Percentiles rank a stretch among this genome's conserved stretches.
These are phyloP conservation scores for Podospora pseudoanserina DNA, from an alignment of 495 filamentous ascomycete genomes.

Conservation along the genomic window DNA sequence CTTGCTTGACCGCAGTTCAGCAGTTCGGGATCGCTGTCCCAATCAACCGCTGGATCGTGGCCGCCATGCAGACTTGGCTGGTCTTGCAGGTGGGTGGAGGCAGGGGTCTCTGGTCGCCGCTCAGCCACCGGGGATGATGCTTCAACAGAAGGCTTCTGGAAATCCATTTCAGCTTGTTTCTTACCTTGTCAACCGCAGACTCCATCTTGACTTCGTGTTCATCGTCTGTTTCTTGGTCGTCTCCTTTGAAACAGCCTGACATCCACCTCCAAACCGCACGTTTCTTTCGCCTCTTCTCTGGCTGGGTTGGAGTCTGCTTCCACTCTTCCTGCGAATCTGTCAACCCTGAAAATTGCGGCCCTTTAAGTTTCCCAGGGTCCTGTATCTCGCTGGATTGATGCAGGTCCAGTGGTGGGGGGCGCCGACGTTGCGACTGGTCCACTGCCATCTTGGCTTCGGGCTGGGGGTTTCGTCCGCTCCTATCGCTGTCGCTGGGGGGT, in stretches of 20 bases:
- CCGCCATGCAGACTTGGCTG: not conserved
- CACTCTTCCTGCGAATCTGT: not conserved
- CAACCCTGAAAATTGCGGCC: not conserved
- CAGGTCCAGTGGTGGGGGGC: not conserved
- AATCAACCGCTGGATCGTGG: not conserved
- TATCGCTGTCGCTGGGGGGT: not conserved
- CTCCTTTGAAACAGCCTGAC: not conserved
- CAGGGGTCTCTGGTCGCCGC: too few relatives aligned
- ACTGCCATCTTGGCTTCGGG: constrained; percentile 17
- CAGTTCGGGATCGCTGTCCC: not conserved
- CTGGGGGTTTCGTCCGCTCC: not conserved
- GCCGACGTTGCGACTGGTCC: not conserved
- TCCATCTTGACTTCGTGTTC: not conserved
- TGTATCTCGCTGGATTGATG: not conserved
- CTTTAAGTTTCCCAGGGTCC: not conserved
- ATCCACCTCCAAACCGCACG: not conserved
- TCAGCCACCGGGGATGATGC: constrained; percentile 2
- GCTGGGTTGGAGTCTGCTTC: not conserved
- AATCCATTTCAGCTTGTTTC: not conserved
- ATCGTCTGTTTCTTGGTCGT: constrained; percentile 1
- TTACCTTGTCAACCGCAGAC: not conserved
- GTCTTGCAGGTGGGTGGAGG: too few relatives aligned
- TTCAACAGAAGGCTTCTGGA: not conserved
- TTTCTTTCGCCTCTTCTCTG: not conserved
- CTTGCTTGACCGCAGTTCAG: not conserved